Evolutionary conservation across 106 monocot species (phyloP).

Genomic region (Ottelia alismoides): DNA sequence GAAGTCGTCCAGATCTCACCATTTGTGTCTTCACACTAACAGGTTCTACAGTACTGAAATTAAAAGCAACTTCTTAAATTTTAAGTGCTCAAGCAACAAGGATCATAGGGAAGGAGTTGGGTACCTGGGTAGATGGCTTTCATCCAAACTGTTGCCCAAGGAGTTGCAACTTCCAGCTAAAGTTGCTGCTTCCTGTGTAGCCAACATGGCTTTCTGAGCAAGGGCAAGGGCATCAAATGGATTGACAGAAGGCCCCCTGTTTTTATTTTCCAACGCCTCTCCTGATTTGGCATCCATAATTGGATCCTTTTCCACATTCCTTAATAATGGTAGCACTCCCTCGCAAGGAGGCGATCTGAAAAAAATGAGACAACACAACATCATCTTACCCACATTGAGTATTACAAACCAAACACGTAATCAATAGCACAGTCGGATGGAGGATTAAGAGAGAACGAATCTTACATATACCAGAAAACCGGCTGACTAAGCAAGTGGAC

Average conservation of each 20-base stretch:
- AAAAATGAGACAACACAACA: background rate
- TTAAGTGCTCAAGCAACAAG: background rate
- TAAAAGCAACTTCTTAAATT: background rate
- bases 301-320: background rate
- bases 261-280: constrained; percentile 1
- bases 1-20: constrained; percentile 35
- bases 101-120: background rate
- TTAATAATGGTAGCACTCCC: background rate
- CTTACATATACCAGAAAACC: constrained; percentile 32
- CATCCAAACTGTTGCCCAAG: constrained; percentile 10
- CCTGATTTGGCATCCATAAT: background rate
- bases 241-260: constrained; percentile 1
- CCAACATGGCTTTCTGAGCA: constrained; percentile 53
- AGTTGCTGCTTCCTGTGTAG: constrained; percentile 35
- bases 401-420: background rate
- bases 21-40: constrained; percentile 5
- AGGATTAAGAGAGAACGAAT: background rate
- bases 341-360: background rate
- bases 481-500: constrained; percentile 25
- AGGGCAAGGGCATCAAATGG: constrained; percentile 35
- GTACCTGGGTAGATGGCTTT: constrained; percentile 16
- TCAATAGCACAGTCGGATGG: background rate
- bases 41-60: constrained; percentile 1
- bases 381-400: background rate
- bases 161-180: constrained; percentile 31